A percentile compares a stretch with the other conserved stretches of the same genome.
These are phyloP conservation scores for Calocera viscosa DNA, from an alignment of 768 basidiomycete genomes.

Conservation along the genomic window DNA sequence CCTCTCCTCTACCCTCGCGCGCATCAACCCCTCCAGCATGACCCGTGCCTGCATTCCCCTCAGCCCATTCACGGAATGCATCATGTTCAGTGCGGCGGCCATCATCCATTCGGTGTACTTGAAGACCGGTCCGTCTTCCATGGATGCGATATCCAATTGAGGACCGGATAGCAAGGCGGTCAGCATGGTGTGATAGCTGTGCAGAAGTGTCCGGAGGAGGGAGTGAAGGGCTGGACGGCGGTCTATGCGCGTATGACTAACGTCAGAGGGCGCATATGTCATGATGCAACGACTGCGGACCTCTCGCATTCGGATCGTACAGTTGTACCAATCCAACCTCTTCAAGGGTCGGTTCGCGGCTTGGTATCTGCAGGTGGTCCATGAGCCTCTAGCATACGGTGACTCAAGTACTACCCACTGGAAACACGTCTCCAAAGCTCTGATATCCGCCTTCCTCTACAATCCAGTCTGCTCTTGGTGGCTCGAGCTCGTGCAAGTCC, in stretches of 20 bases:
- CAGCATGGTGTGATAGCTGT: conserved; percentile 65
- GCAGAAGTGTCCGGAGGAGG: conserved; percentile 62
- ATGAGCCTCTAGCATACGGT: conserved; percentile 15
- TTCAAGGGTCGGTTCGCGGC: conserved; percentile 66
- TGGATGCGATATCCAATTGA: conserved; percentile 38
- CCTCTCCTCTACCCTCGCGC: conserved; percentile 65
- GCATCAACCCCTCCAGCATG: conserved; percentile 65
- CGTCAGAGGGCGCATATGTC: conserved; percentile 9
- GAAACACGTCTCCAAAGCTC: conserved; percentile 82
- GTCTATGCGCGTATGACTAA: conserved; percentile 34
- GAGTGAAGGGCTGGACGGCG: conserved; percentile 61
- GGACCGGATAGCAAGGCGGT: conserved; percentile 53
- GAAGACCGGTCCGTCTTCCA: conserved; percentile 45
- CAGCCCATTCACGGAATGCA: conserved; percentile 80
- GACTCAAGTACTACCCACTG: conserved; percentile 40
- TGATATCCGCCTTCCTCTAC: conserved; percentile 70
- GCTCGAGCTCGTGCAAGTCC: conserved; percentile 63
- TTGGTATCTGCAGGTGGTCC: conserved; percentile 48
- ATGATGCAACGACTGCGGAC: too few relatives aligned
- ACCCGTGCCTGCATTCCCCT: conserved; percentile 66
- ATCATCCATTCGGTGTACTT: conserved; percentile 69
- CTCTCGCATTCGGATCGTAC: conserved; percentile 54
- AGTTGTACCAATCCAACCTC: conserved; percentile 71
- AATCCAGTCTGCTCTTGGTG: conserved; percentile 84
- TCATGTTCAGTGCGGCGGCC: conserved; percentile 69